Evolutionary conservation across 352 stramenopile genomes (phyloP).

Genomic region (Thraustochytrium striatum): DNA sequence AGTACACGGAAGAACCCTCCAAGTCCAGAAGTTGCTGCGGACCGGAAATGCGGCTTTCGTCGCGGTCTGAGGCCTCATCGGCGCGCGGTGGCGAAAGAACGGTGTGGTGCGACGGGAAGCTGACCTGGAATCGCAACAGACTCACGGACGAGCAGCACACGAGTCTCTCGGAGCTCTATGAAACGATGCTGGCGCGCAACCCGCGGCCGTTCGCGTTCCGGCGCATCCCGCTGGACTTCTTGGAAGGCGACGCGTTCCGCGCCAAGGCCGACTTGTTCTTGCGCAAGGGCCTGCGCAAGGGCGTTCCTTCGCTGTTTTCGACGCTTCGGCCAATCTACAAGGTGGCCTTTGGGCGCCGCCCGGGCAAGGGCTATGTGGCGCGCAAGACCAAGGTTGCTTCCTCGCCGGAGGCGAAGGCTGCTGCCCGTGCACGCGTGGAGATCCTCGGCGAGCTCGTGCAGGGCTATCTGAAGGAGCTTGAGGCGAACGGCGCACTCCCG

Average conservation of each 20-base stretch:
- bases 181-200: constrained; percentile 55
- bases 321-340: constrained; percentile 84
- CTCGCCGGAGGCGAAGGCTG: background rate
- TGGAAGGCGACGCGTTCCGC: constrained; percentile 70
- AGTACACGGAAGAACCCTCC: constrained; percentile 43
- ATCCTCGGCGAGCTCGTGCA: constrained; percentile 49
- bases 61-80: constrained; percentile 17
- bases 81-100: background rate
- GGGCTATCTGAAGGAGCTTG: constrained; percentile 54
- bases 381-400: background rate
- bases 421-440: constrained; percentile 45
- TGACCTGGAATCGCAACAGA: constrained; percentile 36
- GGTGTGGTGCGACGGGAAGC: background rate
- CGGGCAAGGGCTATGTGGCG: constrained; percentile 60
- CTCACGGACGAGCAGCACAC: constrained; percentile 58
- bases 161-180: constrained; percentile 65
- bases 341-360: background rate
- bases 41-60: background rate
- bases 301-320: constrained; percentile 85
- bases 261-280: constrained; percentile 63
- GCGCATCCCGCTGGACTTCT: constrained; percentile 83
- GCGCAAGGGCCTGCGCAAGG: constrained; percentile 70
- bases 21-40: background rate
- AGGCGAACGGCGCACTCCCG: constrained; percentile 55
- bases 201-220: constrained; percentile 74